Evolutionary conservation across 371 early-diverging fungal species (phyloP).

Genomic region (Funneliformis caledonium): DNA sequence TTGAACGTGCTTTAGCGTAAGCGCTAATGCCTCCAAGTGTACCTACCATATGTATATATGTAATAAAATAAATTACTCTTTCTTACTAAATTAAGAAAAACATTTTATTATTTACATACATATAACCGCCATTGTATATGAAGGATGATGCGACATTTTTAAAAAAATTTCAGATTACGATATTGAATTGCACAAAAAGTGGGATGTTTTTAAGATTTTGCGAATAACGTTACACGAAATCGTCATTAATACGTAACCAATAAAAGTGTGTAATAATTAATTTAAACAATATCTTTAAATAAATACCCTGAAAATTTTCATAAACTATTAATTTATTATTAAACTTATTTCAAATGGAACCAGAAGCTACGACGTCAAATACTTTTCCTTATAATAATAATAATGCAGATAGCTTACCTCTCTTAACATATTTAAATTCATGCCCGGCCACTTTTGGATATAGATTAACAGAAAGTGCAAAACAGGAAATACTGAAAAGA

Average conservation of each 20-base stretch:
- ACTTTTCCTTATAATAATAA: conserved; percentile 1
- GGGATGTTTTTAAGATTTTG: too few relatives aligned
- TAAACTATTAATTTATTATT: neutral
- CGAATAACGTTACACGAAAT: too few relatives aligned
- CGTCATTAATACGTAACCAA: too few relatives aligned
- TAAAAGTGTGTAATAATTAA: too few relatives aligned
- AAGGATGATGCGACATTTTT: conserved; percentile 37
- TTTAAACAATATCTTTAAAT: too few relatives aligned
- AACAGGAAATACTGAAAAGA: conserved; percentile 22
- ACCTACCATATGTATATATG: neutral
- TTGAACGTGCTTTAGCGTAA: conserved; percentile 1
- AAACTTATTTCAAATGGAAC: neutral
- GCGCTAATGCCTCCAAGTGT: conserved; percentile 20
- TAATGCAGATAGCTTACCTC: neutral
- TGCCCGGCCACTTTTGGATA: conserved; percentile 35
- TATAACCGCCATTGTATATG: conserved; percentile 33
- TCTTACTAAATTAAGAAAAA: neutral
- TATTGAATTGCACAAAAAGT: too few relatives aligned
- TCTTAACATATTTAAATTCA: conserved; percentile 16
- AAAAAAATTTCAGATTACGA: neutral
- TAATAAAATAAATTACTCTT: neutral
- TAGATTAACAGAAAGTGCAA: conserved; percentile 25
- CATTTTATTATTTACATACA: neutral
- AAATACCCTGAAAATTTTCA: neutral
- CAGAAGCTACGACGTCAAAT: conserved; percentile 13